phyloP scores from a whole-genome alignment of 1,139 yeast genomes.

The Protomyces pachydermus region DNA sequence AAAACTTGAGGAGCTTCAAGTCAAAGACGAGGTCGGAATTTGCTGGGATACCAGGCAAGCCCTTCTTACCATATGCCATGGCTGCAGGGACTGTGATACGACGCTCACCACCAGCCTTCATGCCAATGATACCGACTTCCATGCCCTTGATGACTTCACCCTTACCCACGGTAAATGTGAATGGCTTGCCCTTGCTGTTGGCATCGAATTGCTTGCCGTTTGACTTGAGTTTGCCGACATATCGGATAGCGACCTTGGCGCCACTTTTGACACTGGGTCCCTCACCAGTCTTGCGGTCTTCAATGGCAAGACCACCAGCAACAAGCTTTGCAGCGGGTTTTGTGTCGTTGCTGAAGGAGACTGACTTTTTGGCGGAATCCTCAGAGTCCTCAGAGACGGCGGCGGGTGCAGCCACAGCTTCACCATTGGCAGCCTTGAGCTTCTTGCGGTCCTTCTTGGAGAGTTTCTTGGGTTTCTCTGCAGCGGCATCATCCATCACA shows the following conservation, averaged over 20 bases:
- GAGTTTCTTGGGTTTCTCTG: conserved; percentile 34
- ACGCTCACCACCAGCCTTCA: conserved; percentile 99
- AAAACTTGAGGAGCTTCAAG: conserved; percentile 72
- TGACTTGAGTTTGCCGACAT: conserved; percentile 84
- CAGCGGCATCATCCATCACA: conserved; percentile 35
- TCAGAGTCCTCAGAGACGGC: conserved; percentile 27
- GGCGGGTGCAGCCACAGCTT: conserved; percentile 35
- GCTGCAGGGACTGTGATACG: conserved; percentile 93
- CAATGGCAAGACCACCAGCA: conserved; percentile 88
- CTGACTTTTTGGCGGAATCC: conserved; percentile 58
- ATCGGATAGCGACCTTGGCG: conserved; percentile 90
- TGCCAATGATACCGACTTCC: conserved; percentile 97
- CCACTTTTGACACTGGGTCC: conserved; percentile 88
- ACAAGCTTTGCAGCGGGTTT: conserved; percentile 48
- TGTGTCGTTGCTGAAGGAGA: conserved; percentile 71
- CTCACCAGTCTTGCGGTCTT: conserved; percentile 83
- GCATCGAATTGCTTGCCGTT: conserved; percentile 96
- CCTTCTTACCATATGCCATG: conserved; percentile 92
- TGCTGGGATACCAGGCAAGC: conserved; percentile 91
- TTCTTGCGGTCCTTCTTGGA: conserved; percentile 40
- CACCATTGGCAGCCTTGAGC: conserved; percentile 33
- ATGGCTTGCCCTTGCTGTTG: conserved; percentile 96
- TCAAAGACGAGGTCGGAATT: conserved; percentile 94
- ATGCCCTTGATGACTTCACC: conserved; percentile 99
- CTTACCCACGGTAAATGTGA: conserved; percentile 80